Base-by-base conservation (phyloP, 179 eudicot species). In the Beta lomatogona region DNA sequence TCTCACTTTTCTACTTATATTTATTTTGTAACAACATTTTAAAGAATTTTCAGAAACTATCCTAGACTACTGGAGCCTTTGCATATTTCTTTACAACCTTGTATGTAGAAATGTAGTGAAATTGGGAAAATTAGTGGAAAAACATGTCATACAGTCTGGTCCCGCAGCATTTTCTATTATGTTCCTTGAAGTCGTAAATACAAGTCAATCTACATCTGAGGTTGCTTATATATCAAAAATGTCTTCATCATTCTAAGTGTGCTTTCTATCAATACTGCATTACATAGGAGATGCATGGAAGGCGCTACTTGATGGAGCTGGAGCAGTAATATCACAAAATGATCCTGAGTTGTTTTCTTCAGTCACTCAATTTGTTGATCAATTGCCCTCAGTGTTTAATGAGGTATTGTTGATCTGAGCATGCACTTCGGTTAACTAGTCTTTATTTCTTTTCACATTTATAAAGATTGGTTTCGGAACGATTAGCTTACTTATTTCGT, bases 301-400 rank as follows among this genome's bases (percentile, higher is more conserved):
- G 81, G 83, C 83, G 18, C 84, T 95, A 60, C 76, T 87, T 83
- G 97, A 92, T 77, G 85, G 91, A 77, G 96, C 99, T 81, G 89
- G 83, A 81, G 80, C 92, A 76, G 86, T 88, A 75, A 72, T 90
- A 13, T 86, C 94, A 50, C 85, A 94, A 68, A 89, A 78, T 85
- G 97, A 95, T 79, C 86, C 88, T 12, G 97, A 92, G 85, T 88
- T 93, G 73, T 48, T 83, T 41, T 80, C 89, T 79, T 91, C 92
- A 7, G 75, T 94, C 71, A 85, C 82, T 76, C 92, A 91, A 81
- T 95, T 94, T 89, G 89, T 89, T 11, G 96, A 95, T 86, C 98
- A 95, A 87, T 85, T 95, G 86, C 99, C 99, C 22, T 87, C 86
- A 1, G 99, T 95, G 69, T 74, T 95, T 79, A 86, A 90, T 82